These are phyloP conservation scores for Sanghuangporus sanghuang DNA, from an alignment of 1,284 basidiomycete species.

Conservation along the genomic window DNA sequence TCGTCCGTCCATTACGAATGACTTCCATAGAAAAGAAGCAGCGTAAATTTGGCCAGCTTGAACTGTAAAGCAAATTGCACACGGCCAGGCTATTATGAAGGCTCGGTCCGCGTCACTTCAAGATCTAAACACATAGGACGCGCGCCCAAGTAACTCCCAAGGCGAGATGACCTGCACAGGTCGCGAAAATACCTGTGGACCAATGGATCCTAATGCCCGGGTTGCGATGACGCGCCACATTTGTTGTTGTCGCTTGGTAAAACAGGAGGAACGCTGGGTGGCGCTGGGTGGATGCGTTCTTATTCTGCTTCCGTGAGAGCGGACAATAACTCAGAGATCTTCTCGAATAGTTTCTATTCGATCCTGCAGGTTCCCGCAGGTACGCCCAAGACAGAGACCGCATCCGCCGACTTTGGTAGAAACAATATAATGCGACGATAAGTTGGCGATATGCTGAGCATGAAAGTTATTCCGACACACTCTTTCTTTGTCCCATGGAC, in stretches of 20 bases:
- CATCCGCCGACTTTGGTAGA: not conserved
- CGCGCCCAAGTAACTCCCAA: not conserved
- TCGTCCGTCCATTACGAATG: not conserved
- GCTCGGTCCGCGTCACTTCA: not conserved
- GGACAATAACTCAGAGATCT: not conserved
- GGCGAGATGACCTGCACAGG: not conserved
- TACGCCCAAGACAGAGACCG: not conserved
- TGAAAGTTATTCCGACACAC: too few species aligned
- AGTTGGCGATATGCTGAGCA: not conserved
- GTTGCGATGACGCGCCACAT: slow-evolving; percentile 3
- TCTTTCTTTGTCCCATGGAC: not conserved
- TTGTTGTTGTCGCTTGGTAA: not conserved
- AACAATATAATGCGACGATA: not conserved
- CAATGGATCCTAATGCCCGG: not conserved
- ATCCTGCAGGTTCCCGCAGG: not conserved
- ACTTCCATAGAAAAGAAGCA: not conserved
- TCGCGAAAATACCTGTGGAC: not conserved
- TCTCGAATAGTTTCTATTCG: not conserved
- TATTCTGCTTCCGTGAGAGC: not conserved
- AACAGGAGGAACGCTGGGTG: not conserved
- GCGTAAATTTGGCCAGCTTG: not conserved
- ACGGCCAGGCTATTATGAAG: not conserved
- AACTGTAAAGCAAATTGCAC: not conserved
- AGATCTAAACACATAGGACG: not conserved
- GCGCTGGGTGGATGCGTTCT: not conserved